Conservation (phyloP, 257 asterid species). For the Sherardia arvensis region DNA sequence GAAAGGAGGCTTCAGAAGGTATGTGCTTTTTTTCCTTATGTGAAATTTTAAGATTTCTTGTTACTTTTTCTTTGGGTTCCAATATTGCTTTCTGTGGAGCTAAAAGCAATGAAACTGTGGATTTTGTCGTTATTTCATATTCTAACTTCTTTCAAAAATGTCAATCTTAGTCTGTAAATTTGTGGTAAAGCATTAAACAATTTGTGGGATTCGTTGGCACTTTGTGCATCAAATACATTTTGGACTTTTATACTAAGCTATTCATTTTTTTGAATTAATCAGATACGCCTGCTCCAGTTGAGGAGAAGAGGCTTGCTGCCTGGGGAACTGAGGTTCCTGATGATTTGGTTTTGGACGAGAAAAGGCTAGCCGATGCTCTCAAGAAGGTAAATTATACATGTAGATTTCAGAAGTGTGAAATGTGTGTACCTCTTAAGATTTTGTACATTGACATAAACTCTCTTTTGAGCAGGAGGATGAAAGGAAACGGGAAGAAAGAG, state of each 20-base stretch:
- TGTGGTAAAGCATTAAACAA: background rate
- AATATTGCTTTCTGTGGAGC: background rate
- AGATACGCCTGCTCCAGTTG: conserved; percentile 47
- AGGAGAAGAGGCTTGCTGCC: conserved; percentile 61
- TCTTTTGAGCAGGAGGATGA: conserved; percentile 56
- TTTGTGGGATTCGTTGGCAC: background rate
- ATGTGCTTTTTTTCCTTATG: background rate
- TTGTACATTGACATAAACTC: background rate
- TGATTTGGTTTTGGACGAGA: conserved; percentile 68
- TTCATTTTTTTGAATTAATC: conserved; percentile 13
- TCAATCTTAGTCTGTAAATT: background rate
- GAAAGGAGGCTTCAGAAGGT: conserved; percentile 85
- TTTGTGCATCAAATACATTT: background rate
- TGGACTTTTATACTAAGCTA: background rate
- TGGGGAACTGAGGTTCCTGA: conserved; percentile 96
- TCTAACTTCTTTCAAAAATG: no score
- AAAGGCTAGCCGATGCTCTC: conserved; percentile 56
- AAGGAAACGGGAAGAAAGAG: conserved; percentile 66
- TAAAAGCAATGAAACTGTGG: background rate
- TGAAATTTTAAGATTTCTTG: background rate
- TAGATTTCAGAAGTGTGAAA: background rate
- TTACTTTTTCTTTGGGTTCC: background rate
- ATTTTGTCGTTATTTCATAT: no score
- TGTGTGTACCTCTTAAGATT: background rate
- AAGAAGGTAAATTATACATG: conserved; percentile 38